A percentile compares a stretch with the other conserved stretches of the same genome.
Evolutionary conservation across 768 basidiomycete genomes (phyloP).

Genomic region (Coprinellus aureogranulatus): DNA sequence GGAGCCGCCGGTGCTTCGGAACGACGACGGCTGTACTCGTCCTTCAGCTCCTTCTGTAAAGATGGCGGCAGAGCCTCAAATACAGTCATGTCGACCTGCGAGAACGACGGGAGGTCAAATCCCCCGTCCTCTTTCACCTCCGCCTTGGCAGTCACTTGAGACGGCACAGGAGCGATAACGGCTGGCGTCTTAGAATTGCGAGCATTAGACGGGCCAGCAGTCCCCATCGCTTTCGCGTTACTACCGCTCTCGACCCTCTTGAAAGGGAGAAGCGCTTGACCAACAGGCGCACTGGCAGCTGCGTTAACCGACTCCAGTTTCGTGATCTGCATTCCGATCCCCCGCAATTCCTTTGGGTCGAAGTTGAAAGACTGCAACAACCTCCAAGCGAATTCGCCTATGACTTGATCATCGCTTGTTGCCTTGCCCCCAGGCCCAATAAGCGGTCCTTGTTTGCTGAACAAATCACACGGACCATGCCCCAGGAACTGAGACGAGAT

Average conservation of each 20-base stretch:
- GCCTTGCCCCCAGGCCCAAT: conserved; percentile 59
- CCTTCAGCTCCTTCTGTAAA: conserved; percentile 64
- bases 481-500: conserved; percentile 70
- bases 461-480: conserved; percentile 81
- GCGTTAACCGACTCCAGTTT: conserved; percentile 67
- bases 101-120: conserved; percentile 63
- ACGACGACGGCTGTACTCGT: conserved; percentile 62
- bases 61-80: conserved; percentile 71
- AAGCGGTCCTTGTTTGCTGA: conserved; percentile 70
- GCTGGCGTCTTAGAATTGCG: background rate
- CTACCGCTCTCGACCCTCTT: conserved; percentile 21
- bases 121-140: conserved; percentile 8
- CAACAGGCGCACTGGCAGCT: conserved; percentile 32
- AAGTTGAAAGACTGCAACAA: conserved; percentile 72
- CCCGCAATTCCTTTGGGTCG: conserved; percentile 84
- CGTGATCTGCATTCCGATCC: conserved; percentile 87
- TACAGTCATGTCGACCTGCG: conserved; percentile 71
- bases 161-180: conserved; percentile 17
- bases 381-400: conserved; percentile 76
- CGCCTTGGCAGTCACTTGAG: conserved; percentile 1
- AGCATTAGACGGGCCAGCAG: conserved; percentile 13
- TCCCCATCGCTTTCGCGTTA: background rate
- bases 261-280: conserved; percentile 67
- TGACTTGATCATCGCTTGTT: conserved; percentile 68
- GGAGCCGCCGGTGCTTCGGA: conserved; percentile 57